Conservation (phyloP, 2,329 filamentous ascomycete species). For the Fusarium protoensiforme region DNA sequence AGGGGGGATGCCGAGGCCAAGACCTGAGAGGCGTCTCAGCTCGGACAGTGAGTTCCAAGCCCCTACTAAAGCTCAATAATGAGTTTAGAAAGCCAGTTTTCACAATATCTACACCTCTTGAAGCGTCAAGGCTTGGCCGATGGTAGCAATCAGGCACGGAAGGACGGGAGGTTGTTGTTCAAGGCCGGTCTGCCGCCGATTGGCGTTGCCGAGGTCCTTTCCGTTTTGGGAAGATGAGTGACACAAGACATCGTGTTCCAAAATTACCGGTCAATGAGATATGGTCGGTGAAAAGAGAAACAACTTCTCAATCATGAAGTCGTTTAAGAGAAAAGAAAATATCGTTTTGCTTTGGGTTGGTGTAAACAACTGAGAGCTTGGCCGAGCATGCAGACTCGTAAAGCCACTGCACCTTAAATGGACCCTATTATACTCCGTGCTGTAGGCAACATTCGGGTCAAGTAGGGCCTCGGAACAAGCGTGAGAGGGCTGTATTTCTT, state of each 20-base stretch:
- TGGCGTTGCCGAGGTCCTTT: constrained; percentile 29
- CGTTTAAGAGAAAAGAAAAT: not conserved
- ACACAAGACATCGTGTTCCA: not conserved
- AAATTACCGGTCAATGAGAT: not conserved
- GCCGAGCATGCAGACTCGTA: not conserved
- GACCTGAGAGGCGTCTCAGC: not conserved
- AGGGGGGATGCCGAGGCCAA: not conserved
- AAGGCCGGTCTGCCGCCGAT: not conserved
- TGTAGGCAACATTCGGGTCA: not conserved
- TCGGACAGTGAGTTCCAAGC: not conserved
- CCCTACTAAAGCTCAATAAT: not conserved
- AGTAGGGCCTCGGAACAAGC: not conserved
- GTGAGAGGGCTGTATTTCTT: not conserved
- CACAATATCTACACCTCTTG: not conserved
- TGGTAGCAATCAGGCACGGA: not conserved
- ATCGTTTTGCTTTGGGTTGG: not conserved
- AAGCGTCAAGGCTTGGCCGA: not conserved
- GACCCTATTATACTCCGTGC: not conserved
- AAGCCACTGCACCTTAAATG: not conserved
- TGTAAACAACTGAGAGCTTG: not conserved
- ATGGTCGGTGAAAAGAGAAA: not conserved
- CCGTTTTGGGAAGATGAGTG: not conserved
- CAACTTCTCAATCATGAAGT: not conserved
- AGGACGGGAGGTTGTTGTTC: not conserved
- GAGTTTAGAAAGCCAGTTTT: not conserved